A percentile compares a stretch with the other conserved stretches of the same genome.
These are phyloP conservation scores for Cyclotella choctawhatcheeana DNA, from an alignment of 108 stramenopile species.

Conservation along the genomic window DNA sequence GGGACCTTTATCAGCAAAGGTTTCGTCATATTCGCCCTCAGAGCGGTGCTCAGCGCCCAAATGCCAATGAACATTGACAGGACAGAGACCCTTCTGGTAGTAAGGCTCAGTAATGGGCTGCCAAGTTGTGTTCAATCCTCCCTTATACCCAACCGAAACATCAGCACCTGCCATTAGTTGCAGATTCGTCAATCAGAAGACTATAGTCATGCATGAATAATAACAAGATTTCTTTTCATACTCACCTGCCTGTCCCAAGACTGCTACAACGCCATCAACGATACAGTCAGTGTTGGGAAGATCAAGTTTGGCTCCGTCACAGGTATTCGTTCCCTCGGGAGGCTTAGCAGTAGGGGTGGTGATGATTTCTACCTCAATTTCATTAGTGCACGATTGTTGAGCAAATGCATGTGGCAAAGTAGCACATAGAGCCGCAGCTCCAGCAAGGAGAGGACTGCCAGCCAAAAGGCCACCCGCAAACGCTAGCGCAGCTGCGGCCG, in stretches of 20 bases:
- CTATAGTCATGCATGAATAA: too few species aligned
- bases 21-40: slow-evolving; percentile 66
- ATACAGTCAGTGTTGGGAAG: background rate
- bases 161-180: too few species aligned
- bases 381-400: background rate
- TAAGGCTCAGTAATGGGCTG: background rate
- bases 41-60: slow-evolving; percentile 76
- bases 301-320: background rate
- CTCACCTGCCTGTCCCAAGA: background rate
- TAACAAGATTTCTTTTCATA: too few species aligned
- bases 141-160: background rate
- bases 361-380: background rate
- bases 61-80: slow-evolving; percentile 82
- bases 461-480: background rate
- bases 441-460: background rate
- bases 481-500: background rate
- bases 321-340: background rate
- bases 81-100: slow-evolving; percentile 27
- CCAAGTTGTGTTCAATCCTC: background rate
- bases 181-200: too few species aligned
- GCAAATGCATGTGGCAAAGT: background rate
- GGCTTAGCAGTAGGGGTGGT: background rate
- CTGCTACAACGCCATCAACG: background rate
- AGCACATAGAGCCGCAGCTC: background rate
- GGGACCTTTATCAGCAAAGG: slow-evolving; percentile 58